Percentiles rank a stretch among this genome's conserved stretches.
Conservation (phyloP, 768 basidiomycete genomes). For the Terana coerulea region DNA sequence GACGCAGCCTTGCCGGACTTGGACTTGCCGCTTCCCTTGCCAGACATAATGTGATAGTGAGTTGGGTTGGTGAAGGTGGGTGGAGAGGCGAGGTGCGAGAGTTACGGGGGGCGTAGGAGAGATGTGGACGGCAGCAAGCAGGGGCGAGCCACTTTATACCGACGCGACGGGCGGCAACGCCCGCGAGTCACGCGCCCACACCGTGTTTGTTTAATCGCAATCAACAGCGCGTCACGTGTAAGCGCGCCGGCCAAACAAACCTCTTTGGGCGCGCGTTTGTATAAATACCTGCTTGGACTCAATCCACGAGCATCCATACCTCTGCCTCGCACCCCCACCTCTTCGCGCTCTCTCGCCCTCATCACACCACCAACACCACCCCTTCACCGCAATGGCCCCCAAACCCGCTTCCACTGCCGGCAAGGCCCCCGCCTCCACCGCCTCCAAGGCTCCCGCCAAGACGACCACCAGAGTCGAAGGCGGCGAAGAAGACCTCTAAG, state of each 20-base stretch:
- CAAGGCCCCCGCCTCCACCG: slow-evolving; percentile 70
- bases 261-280: slow-evolving; percentile 16
- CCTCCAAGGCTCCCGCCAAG: slow-evolving; percentile 72
- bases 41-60: slow-evolving; percentile 30
- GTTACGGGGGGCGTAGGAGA: slow-evolving; percentile 5
- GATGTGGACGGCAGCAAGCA: slow-evolving; percentile 12
- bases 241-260: slow-evolving; percentile 24
- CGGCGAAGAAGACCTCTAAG: slow-evolving; percentile 80
- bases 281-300: slow-evolving; percentile 19
- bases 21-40: slow-evolving; percentile 55
- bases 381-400: slow-evolving; percentile 46
- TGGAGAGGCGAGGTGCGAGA: background rate
- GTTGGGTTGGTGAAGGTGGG: slow-evolving; percentile 11
- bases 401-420: slow-evolving; percentile 84
- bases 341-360: slow-evolving; percentile 5
- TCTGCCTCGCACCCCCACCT: slow-evolving; percentile 8
- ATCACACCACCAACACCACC: slow-evolving; percentile 15
- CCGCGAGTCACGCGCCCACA: slow-evolving; percentile 17
- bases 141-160: slow-evolving; percentile 8
- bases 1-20: slow-evolving; percentile 57
- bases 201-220: slow-evolving; percentile 16
- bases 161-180: background rate
- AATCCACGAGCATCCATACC: slow-evolving; percentile 16
- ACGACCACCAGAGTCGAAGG: slow-evolving; percentile 45
- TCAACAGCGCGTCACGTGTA: slow-evolving; percentile 26